Evolutionary conservation across 2,329 filamentous ascomycete genomes (phyloP), one percentile per base, ranked within the genome.

Genomic region (Penicillium sp.): DNA sequence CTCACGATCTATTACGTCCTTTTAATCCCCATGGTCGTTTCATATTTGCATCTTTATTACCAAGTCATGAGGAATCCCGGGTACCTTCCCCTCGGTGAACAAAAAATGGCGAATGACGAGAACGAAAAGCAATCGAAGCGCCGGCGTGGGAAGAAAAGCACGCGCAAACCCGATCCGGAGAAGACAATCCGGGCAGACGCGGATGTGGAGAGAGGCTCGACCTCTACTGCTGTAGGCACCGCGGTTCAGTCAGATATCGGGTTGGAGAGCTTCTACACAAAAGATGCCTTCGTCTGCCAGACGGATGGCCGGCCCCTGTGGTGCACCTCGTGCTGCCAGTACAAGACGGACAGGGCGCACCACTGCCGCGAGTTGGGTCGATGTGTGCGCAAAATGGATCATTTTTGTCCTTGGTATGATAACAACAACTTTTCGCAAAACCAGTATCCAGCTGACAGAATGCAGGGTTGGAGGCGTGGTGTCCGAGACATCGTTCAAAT

Each of bases 301-400:
- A 79, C 81, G 13, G 89, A 94, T 65, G 94, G 94, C 0, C 81
- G 87, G n/a, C 93, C 93, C 0, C 84, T 86, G 33, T 97, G 91
- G 86, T 99, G 93, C 75, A 87, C 87, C 4, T 83, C 85, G 51
- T 99, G 93, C 72, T 84, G 84, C 55, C 90, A 88, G 62, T 96
- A 90, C 85, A 97, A 97, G 73, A 87, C 89, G 0, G 93, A 97
- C 68, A 84, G 93, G 4, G 84, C 89, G 2, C 92, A 96, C 71
- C 93, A 97, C 74, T 95, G 89, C 68, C 87, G 87, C 51, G 90
- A 96, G 70, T 79, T 94, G 13, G 85, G 85, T 49, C 83, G 91
- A 43, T 97, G 93, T 69, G 89, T 96, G 23, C 79, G 83, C 40
- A 94, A 94, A 68, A 94, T 97, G 89, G 93, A 97, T 62, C 93